Percentiles rank a stretch among this genome's conserved stretches.
Conservation (phyloP, 2,329 filamentous ascomycete species). For the Cladosporium velox region DNA sequence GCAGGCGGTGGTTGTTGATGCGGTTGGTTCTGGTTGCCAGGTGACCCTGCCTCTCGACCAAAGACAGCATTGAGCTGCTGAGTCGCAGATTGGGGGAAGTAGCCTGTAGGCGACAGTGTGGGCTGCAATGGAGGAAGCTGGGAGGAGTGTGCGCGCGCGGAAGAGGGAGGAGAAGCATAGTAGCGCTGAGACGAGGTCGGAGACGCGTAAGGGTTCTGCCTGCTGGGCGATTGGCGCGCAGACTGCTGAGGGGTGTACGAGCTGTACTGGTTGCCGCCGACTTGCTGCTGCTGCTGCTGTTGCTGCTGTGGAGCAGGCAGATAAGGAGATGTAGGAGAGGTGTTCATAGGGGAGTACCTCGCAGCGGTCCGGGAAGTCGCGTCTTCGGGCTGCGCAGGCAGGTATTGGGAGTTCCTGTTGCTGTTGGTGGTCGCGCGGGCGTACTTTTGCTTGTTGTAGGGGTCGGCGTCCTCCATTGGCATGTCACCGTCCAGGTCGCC, state of each 20-base stretch:
- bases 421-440: slow-evolving; percentile 65
- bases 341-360: slow-evolving; percentile 95
- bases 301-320: slow-evolving; percentile 58
- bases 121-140: slow-evolving; percentile 74
- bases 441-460: slow-evolving; percentile 85
- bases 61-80: slow-evolving; percentile 70
- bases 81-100: slow-evolving; percentile 70
- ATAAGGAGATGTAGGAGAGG: slow-evolving; percentile 76
- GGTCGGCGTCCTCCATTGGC: slow-evolving; percentile 83
- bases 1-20: slow-evolving; percentile 35
- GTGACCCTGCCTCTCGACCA: slow-evolving; percentile 55
- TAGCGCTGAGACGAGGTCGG: slow-evolving; percentile 55
- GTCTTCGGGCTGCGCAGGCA: slow-evolving; percentile 40
- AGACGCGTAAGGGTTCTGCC: slow-evolving; percentile 59
- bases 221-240: slow-evolving; percentile 78
- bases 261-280: slow-evolving; percentile 31
- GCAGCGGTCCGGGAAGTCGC: slow-evolving; percentile 82
- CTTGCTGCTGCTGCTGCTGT: slow-evolving; percentile 48
- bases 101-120: slow-evolving; percentile 47
- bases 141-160: slow-evolving; percentile 55
- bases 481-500: slow-evolving; percentile 48
- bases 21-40: slow-evolving; percentile 20
- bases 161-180: slow-evolving; percentile 57
- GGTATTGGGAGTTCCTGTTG: slow-evolving; percentile 70
- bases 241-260: slow-evolving; percentile 47